These are phyloP conservation scores for Diutina mesorugosa DNA, from an alignment of 1,139 yeast genomes.

Conservation along the genomic window DNA sequence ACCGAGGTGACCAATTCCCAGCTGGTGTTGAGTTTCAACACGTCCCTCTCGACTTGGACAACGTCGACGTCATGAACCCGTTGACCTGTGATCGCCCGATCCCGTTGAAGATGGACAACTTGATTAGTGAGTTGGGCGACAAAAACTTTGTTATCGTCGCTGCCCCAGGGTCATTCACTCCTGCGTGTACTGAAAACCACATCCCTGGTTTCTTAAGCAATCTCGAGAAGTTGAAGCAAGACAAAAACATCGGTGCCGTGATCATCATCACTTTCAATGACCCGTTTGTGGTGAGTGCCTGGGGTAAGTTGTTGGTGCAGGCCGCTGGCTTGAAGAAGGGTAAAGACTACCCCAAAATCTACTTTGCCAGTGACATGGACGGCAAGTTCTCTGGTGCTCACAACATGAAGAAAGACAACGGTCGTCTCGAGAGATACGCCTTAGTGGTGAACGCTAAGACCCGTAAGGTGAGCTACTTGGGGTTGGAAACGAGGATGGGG, in stretches of 20 bases:
- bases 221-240: slow-evolving; percentile 32
- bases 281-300: slow-evolving; percentile 69
- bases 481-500: slow-evolving; percentile 8
- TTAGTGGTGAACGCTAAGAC: slow-evolving; percentile 36
- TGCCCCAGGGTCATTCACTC: slow-evolving; percentile 90
- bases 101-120: slow-evolving; percentile 26
- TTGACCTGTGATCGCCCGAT: slow-evolving; percentile 44
- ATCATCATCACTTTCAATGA: slow-evolving; percentile 69
- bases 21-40: slow-evolving; percentile 40
- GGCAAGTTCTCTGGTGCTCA: slow-evolving; percentile 12
- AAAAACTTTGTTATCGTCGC: slow-evolving; percentile 51
- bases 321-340: slow-evolving; percentile 26
- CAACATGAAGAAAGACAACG: slow-evolving; percentile 23
- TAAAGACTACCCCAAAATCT: slow-evolving; percentile 17
- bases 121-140: slow-evolving; percentile 18
- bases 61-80: slow-evolving; percentile 26
- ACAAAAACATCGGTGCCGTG: slow-evolving; percentile 59
- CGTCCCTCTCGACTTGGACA: slow-evolving; percentile 34
- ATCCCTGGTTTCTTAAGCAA: slow-evolving; percentile 60
- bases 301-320: slow-evolving; percentile 63
- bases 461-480: slow-evolving; percentile 13
- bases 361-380: slow-evolving; percentile 38
- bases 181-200: slow-evolving; percentile 74
- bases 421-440: slow-evolving; percentile 51
- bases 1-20: slow-evolving; percentile 28